These are phyloP conservation scores for Cetradonia linearis DNA, from an alignment of 495 filamentous ascomycete genomes.

Conservation along the genomic window DNA sequence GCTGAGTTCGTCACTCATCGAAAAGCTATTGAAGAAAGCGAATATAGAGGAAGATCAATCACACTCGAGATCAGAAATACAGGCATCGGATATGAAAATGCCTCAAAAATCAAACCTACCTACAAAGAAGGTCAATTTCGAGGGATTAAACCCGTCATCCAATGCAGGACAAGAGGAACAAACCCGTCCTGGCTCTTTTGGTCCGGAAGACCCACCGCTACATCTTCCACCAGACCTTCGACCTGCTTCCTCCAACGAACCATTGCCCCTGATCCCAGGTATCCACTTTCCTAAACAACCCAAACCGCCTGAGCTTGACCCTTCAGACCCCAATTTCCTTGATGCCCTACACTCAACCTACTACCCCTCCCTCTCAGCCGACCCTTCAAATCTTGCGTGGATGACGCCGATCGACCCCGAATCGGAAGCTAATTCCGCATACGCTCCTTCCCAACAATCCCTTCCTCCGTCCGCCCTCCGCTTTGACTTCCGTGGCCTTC, in stretches of 20 bases:
- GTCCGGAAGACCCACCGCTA: slow-evolving; percentile 31
- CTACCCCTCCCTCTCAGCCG: slow-evolving; percentile 76
- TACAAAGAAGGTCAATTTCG: slow-evolving; percentile 19
- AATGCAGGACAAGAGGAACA: slow-evolving; percentile 16
- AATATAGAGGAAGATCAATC: slow-evolving; percentile 56
- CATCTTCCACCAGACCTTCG: slow-evolving; percentile 34
- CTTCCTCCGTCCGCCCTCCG: slow-evolving; percentile 68
- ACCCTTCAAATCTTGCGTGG: slow-evolving; percentile 82
- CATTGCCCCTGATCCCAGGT: slow-evolving; percentile 22
- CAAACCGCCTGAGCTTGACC: slow-evolving; percentile 63
- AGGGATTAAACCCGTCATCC: slow-evolving; percentile 8
- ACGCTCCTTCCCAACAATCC: slow-evolving; percentile 64
- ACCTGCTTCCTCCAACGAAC: slow-evolving; percentile 32
- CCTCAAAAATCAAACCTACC: not conserved
- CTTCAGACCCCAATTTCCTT: slow-evolving; percentile 70
- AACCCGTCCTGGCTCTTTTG: not conserved
- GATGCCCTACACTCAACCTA: slow-evolving; percentile 76
- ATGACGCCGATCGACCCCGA: slow-evolving; percentile 55
- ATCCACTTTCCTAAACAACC: slow-evolving; percentile 52
- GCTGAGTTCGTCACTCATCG: slow-evolving; percentile 59
- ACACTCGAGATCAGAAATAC: slow-evolving; percentile 22
- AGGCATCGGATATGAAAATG: slow-evolving; percentile 1
- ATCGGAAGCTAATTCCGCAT: slow-evolving; percentile 57
- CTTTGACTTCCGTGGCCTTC: slow-evolving; percentile 72
- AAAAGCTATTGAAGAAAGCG: slow-evolving; percentile 67